A percentile compares a stretch with the other conserved stretches of the same genome.
Evolutionary conservation across 106 monocot species (phyloP).

Genomic region (Phalaenopsis aphrodite): DNA sequence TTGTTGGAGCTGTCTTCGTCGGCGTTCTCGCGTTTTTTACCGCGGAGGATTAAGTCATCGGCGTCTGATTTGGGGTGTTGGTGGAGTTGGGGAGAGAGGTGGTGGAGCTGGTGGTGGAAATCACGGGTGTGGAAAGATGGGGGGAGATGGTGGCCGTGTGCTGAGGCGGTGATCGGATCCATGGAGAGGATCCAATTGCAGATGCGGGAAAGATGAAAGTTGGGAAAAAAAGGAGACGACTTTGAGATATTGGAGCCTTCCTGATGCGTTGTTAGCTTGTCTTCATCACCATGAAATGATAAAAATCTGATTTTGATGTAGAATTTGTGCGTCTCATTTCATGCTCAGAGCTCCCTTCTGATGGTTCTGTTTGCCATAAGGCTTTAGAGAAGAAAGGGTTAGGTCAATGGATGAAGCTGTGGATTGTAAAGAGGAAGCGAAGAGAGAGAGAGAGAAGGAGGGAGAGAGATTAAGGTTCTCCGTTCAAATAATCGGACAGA

Average conservation of each 20-base stretch:
- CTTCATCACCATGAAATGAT: background rate
- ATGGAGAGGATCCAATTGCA: slow-evolving; percentile 2
- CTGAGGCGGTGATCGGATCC: slow-evolving; percentile 37
- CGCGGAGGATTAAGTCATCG: background rate
- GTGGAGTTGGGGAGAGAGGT: slow-evolving; percentile 10
- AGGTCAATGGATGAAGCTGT: slow-evolving; percentile 5
- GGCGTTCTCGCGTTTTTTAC: slow-evolving; percentile 11
- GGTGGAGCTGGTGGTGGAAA: slow-evolving; percentile 42
- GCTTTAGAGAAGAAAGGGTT: slow-evolving; percentile 1
- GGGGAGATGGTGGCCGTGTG: slow-evolving; percentile 47
- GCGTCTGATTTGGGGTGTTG: slow-evolving; percentile 19
- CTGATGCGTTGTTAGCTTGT: no score
- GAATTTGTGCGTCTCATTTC: no score
- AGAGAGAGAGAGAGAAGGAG: background rate
- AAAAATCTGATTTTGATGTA: no score
- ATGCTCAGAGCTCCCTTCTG: no score
- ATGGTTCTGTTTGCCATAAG: background rate
- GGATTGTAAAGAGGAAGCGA: background rate
- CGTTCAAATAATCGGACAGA: background rate
- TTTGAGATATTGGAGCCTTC: no score
- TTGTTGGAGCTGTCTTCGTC: background rate
- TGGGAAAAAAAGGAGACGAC: background rate
- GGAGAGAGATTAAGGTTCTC: background rate
- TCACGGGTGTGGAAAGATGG: slow-evolving; percentile 47
- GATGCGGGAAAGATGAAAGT: no score